Conservation (phyloP, 1,139 yeast species). For the Scheffersomyces lignicola region DNA sequence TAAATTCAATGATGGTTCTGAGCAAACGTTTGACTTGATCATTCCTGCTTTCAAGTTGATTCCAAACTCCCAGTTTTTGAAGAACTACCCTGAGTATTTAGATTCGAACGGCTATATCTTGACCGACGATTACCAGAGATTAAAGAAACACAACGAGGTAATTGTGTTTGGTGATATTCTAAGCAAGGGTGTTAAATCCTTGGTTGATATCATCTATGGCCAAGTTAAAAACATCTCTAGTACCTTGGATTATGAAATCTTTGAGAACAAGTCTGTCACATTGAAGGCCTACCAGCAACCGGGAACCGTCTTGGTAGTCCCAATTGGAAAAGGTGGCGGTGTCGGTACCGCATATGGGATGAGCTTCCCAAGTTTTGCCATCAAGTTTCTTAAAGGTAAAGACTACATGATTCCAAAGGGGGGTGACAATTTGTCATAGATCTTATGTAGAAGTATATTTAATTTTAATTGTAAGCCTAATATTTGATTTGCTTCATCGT, state of each 20-base stretch:
- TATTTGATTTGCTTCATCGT: neutral
- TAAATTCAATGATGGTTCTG: slow-evolving; percentile 17
- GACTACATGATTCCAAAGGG: slow-evolving; percentile 21
- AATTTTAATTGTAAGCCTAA: neutral
- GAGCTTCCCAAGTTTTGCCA: slow-evolving; percentile 29
- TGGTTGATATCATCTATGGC: slow-evolving; percentile 24
- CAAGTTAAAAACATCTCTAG: slow-evolving; percentile 22
- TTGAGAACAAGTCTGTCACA: slow-evolving; percentile 12
- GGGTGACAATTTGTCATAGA: slow-evolving; percentile 9
- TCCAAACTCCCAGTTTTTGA: slow-evolving; percentile 29
- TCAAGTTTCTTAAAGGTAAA: slow-evolving; percentile 23
- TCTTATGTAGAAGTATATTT: neutral
- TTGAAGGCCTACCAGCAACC: slow-evolving; percentile 14
- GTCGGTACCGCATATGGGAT: slow-evolving; percentile 32
- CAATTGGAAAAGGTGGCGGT: slow-evolving; percentile 38
- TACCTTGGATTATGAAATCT: slow-evolving; percentile 17
- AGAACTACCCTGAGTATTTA: slow-evolving; percentile 11
- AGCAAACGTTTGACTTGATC: slow-evolving; percentile 25
- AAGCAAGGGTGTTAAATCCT: slow-evolving; percentile 20
- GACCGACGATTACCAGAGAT: slow-evolving; percentile 26
- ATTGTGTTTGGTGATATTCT: slow-evolving; percentile 36
- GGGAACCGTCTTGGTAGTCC: slow-evolving; percentile 21
- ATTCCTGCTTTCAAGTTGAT: slow-evolving; percentile 21
- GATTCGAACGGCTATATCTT: slow-evolving; percentile 22
- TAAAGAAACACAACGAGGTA: slow-evolving; percentile 24